A percentile compares a stretch with the other conserved stretches of the same genome.
These are phyloP conservation scores for Didymella keratinophila DNA, from an alignment of 2,329 filamentous ascomycete species.

Conservation along the genomic window DNA sequence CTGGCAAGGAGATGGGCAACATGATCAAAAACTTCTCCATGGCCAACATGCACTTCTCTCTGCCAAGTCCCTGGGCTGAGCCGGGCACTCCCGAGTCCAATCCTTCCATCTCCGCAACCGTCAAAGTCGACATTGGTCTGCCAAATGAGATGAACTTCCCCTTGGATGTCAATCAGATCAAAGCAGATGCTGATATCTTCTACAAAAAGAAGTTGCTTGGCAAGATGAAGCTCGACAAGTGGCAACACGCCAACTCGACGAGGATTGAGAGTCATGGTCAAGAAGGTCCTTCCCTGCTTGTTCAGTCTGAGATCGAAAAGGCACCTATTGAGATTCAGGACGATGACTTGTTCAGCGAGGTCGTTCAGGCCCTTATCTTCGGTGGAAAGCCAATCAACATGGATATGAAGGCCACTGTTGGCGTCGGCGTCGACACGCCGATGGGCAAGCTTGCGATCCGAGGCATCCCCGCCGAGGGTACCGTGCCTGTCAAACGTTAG, in stretches of 20 bases:
- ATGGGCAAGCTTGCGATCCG: constrained; percentile 83
- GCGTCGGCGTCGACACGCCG: constrained; percentile 81
- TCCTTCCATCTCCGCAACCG: constrained; percentile 82
- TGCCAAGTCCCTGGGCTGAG: constrained; percentile 82
- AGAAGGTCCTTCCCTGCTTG: constrained; percentile 70
- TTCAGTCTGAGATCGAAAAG: constrained; percentile 78
- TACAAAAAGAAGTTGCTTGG: constrained; percentile 83
- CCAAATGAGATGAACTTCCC: constrained; percentile 89
- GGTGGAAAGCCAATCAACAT: constrained; percentile 73
- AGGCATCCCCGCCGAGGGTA: constrained; percentile 82
- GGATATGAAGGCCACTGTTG: constrained; percentile 79
- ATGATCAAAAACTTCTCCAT: constrained; percentile 89
- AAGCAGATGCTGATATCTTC: constrained; percentile 79
- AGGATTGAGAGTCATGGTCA: constrained; percentile 65
- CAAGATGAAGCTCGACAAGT: constrained; percentile 77
- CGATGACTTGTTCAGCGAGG: constrained; percentile 76
- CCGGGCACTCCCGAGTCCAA: constrained; percentile 75
- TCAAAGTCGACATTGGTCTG: constrained; percentile 78
- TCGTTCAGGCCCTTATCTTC: constrained; percentile 83
- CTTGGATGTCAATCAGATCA: constrained; percentile 77
- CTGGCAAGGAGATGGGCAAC: constrained; percentile 80
- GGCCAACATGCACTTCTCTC: constrained; percentile 81
- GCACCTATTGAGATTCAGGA: constrained; percentile 86
- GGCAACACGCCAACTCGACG: constrained; percentile 86
- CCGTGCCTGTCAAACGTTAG: constrained; percentile 93